Base-by-base conservation (phyloP, 1,139 yeast genomes). In the Debaryomyces nepalensis region DNA sequence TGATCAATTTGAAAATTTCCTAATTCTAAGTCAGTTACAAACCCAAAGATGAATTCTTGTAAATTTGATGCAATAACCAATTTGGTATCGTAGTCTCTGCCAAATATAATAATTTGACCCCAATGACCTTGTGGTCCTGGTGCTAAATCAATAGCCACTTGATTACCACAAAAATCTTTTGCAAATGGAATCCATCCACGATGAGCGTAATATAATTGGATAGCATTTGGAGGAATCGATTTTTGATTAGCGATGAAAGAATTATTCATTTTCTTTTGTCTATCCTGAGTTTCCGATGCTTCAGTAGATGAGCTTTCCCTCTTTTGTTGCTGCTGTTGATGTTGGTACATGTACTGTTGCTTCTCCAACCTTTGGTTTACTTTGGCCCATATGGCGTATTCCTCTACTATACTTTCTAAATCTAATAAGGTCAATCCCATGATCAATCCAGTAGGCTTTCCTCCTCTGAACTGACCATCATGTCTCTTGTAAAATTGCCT, bases 391-490 rank as follows among this genome's bases (percentile, higher is more conserved):
- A 84, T 75, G 26, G 73, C 68, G 65, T 84, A 81, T 61, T 87
- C 95, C 53, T 82, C 87, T 37, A 81, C 75, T 42, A 86, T 76
- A 43, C 80, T 72, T 59, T 87, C 95, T 46, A 87, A 68, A 59
- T 86, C 93, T 54, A 87, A 68, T 39, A 87, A 70, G 4, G 82
- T 79, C 55, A 84, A 70, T 16, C 95, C 91, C 72, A 83, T 82
- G 37, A 87, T 62, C 41, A 86, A 69, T 3, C 96, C 96, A 2
- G 86, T 78, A 15, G 90, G 89, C 52, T 77, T 75, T 12, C 91
- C 91, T 38, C 88, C 86, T 35, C 81, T 67, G 50, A 85, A 82
- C 65, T 87, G 95, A 45, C 96, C 96, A 59, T 87, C 96, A 59
- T 87, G 93, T 45, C 82, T 70, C 60, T 80, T 79, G 61, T 78